Conservation (phyloP, 768 basidiomycete genomes). For the Lyophyllum shimeji region DNA sequence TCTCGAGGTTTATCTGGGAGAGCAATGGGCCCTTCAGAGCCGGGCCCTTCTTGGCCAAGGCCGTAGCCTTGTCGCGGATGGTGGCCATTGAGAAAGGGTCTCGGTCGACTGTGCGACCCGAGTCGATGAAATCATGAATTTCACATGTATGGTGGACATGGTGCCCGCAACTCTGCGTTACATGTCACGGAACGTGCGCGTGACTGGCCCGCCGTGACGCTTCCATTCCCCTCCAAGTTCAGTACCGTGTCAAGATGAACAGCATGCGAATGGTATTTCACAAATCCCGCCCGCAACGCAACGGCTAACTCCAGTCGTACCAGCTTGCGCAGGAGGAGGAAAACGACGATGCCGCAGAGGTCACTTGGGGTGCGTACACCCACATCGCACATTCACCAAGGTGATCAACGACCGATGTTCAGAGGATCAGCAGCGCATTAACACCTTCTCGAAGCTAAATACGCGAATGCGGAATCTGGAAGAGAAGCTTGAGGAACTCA, state of each 20-base stretch:
- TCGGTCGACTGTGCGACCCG: neutral
- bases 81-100: constrained; percentile 7
- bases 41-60: too few species aligned
- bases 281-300: neutral
- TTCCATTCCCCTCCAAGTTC: constrained; percentile 1
- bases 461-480: constrained; percentile 71
- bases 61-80: constrained; percentile 12
- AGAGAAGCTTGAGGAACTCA: constrained; percentile 68
- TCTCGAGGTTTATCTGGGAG: constrained; percentile 34
- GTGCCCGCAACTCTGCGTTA: too few species aligned
- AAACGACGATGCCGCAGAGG: constrained; percentile 70
- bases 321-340: constrained; percentile 80
- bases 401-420: constrained; percentile 10
- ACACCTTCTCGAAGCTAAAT: constrained; percentile 89
- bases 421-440: constrained; percentile 92
- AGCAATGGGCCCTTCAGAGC: constrained; percentile 15
- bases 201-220: neutral
- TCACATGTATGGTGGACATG: too few species aligned
- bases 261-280: constrained; percentile 51
- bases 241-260: constrained; percentile 27
- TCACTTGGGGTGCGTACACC: constrained; percentile 72
- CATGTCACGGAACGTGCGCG: neutral
- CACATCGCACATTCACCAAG: neutral
- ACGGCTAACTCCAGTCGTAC: constrained; percentile 3
- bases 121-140: neutral